phyloP scores from a whole-genome alignment of 2,329 filamentous ascomycete genomes.

The Plenodomus biglobosus region DNA sequence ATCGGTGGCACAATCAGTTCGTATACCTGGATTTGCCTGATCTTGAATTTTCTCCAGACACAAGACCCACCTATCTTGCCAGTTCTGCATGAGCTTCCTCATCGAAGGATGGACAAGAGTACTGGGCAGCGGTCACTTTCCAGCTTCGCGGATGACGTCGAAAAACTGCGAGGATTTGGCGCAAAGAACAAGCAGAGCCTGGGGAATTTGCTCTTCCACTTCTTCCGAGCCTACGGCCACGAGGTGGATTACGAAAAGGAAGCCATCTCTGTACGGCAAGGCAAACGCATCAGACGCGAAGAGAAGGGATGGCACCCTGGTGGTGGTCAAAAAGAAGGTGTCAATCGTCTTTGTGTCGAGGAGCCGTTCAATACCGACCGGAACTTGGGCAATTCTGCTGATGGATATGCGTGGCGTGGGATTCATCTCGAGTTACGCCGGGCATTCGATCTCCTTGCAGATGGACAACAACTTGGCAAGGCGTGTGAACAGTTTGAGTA shows the following conservation, averaged over 20 bases:
- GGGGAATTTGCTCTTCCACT: slow-evolving; percentile 87
- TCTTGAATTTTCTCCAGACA: slow-evolving; percentile 92
- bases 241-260: slow-evolving; percentile 86
- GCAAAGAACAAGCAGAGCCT: slow-evolving; percentile 77
- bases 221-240: slow-evolving; percentile 93
- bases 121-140: slow-evolving; percentile 64
- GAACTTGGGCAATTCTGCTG: slow-evolving; percentile 94
- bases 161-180: slow-evolving; percentile 73
- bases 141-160: slow-evolving; percentile 84
- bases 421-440: slow-evolving; percentile 86
- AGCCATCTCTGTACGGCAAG: slow-evolving; percentile 82
- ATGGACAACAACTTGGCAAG: slow-evolving; percentile 72
- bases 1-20: slow-evolving; percentile 91
- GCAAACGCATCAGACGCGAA: slow-evolving; percentile 73
- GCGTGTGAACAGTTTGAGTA: slow-evolving; percentile 88
- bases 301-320: slow-evolving; percentile 85
- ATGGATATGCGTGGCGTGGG: slow-evolving; percentile 90
- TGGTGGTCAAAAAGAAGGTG: slow-evolving; percentile 50
- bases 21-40: slow-evolving; percentile 99
- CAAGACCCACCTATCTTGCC: slow-evolving; percentile 82
- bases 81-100: slow-evolving; percentile 73
- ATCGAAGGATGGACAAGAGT: slow-evolving; percentile 61
- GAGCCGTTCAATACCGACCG: slow-evolving; percentile 90
- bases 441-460: slow-evolving; percentile 79
- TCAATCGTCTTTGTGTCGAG: slow-evolving; percentile 86